Base-by-base conservation (phyloP, 2,329 filamentous ascomycete species). In the Dissoconium aciculare region DNA sequence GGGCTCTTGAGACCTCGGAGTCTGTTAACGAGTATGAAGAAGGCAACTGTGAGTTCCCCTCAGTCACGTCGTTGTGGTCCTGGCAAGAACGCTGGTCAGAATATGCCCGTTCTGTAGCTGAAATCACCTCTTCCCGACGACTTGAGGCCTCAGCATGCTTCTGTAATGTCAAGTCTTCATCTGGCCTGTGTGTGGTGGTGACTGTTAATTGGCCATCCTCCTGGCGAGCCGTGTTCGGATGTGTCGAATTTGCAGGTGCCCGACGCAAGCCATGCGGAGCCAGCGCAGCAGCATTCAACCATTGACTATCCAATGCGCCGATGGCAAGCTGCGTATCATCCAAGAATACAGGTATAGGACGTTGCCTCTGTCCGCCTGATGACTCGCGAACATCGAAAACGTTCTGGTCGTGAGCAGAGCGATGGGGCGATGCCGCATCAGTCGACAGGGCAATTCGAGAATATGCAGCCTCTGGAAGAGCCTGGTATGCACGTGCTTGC, bases 261-360 rank as follows among this genome's bases (percentile, higher is more conserved):
- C n/a, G n/a, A n/a, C n/a, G n/a, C n/a, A n/a, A n/a, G n/a, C n/a
- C n/a, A n/a, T n/a, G n/a, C n/a, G n/a, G n/a, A n/a, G n/a, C n/a
- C n/a, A n/a, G n/a, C n/a, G n/a, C n/a, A n/a, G n/a, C n/a, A n/a
- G n/a, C n/a, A n/a, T n/a, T n/a, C 13, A 44, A 37, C 2, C 63
- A 30, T 27, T 63, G 58, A 27, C 56, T 63, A 36, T 63, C 52
- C 6, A 63, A 31, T 3, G 48, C 55, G 17, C 49, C 44, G 24
- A 48, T 49, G 11, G 56, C 60, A 14, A 57, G 33, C 37, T 64
- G 60, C 4, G 61, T 60, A 32, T 62, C 54, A 16, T 62, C 57
- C 15, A 63, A 43, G 28, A 36, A 47, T 10, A 38, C 38, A 9
- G 31, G 36, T 5, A 35, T 26, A 12, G 21, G 11, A 11, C 8